These are phyloP conservation scores for Hypoxylon sp. DNA, from an alignment of 2,329 filamentous ascomycete genomes.

Conservation along the genomic window DNA sequence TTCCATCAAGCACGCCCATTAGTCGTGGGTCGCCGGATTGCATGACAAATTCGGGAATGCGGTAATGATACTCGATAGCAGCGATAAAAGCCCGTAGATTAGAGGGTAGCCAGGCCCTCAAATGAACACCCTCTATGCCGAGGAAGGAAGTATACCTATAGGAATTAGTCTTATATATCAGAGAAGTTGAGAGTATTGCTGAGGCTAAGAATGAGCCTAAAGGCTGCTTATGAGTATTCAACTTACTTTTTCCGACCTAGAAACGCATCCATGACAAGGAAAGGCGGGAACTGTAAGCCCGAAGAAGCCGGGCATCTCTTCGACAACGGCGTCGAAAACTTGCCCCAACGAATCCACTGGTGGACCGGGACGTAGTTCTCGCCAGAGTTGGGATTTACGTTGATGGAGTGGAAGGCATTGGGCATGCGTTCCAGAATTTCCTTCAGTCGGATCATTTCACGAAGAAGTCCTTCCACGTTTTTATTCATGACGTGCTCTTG, in stretches of 20 bases:
- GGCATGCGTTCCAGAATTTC: constrained; percentile 68
- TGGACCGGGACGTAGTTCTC: constrained; percentile 65
- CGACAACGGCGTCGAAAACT: constrained; percentile 66
- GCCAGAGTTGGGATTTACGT: constrained; percentile 65
- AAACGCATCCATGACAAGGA: constrained; percentile 69
- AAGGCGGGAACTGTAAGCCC: constrained; percentile 67
- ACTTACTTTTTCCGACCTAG: constrained; percentile 62
- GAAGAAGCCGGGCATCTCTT: constrained; percentile 66
- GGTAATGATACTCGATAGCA: constrained; percentile 68
- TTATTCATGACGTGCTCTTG: constrained; percentile 69
- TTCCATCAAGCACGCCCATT: constrained; percentile 68
- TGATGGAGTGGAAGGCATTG: constrained; percentile 69
- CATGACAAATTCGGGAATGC: constrained; percentile 67
- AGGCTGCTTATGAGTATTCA: neutral
- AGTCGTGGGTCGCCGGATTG: constrained; percentile 64
- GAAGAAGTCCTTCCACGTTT: constrained; percentile 65
- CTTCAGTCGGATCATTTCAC: constrained; percentile 66
- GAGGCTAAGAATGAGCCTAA: neutral
- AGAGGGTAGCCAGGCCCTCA: constrained; percentile 68
- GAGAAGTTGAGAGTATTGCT: neutral
- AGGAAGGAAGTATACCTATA: constrained; percentile 64
- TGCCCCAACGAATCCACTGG: constrained; percentile 66
- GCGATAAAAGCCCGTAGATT: constrained; percentile 70
- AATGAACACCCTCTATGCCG: constrained; percentile 66
- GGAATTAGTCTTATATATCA: constrained; percentile 19